Percentiles rank a stretch among this genome's conserved stretches.
Conservation (phyloP, 1,284 basidiomycete genomes). For the Butyriboletus appendiculatus region DNA sequence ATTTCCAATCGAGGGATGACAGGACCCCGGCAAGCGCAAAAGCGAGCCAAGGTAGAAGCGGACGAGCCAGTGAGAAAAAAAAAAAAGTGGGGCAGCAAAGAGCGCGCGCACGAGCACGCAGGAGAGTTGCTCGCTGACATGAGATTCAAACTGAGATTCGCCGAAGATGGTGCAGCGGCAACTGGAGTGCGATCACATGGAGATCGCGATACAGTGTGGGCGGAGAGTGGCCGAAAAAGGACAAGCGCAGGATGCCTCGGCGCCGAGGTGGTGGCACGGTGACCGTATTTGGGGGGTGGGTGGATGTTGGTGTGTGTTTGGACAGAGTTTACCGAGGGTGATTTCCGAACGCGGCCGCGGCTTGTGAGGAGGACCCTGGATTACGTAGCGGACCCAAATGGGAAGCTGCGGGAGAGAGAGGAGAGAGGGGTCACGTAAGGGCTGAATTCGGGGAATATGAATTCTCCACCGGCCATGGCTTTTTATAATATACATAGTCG, state of each 20-base stretch:
- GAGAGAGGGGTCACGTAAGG: slow-evolving; percentile 33
- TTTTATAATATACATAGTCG: slow-evolving; percentile 41
- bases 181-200: slow-evolving; percentile 37
- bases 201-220: slow-evolving; percentile 33
- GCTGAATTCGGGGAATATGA: slow-evolving; percentile 40
- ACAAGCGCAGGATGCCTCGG: slow-evolving; percentile 34
- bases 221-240: slow-evolving; percentile 30
- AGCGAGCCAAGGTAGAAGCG: slow-evolving; percentile 33
- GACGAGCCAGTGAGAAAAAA: slow-evolving; percentile 24
- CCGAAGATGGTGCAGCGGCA: slow-evolving; percentile 36
- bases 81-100: slow-evolving; percentile 20
- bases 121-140: slow-evolving; percentile 32
- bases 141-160: slow-evolving; percentile 37
- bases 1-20: slow-evolving; percentile 24
- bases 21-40: slow-evolving; percentile 35
- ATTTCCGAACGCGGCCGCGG: slow-evolving; percentile 42
- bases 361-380: slow-evolving; percentile 36
- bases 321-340: slow-evolving; percentile 39
- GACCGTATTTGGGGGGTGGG: slow-evolving; percentile 20
- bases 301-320: slow-evolving; percentile 28
- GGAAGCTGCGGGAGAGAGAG: slow-evolving; percentile 33
- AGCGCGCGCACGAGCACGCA: slow-evolving; percentile 22
- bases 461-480: slow-evolving; percentile 41
- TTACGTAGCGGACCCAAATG: slow-evolving; percentile 33
- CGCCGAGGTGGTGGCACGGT: slow-evolving; percentile 39